These are phyloP conservation scores for Cyphellophora europaea DNA, from an alignment of 2,329 filamentous ascomycete genomes.

Conservation along the genomic window DNA sequence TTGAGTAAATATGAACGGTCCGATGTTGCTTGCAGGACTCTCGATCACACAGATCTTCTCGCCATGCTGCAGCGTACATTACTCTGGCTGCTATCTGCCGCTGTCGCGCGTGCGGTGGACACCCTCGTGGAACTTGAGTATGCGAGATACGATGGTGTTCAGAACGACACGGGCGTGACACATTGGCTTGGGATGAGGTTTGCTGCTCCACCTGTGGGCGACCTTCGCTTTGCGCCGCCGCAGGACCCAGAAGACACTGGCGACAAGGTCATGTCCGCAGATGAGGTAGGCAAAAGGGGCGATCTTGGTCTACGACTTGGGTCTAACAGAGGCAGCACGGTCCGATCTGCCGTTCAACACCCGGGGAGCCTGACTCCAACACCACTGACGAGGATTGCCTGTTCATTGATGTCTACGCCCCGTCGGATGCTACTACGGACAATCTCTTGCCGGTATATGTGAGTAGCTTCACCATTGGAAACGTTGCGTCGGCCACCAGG, in stretches of 20 bases:
- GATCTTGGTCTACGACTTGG: background rate
- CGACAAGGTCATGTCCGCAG: background rate
- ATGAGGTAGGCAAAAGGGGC: too few species aligned
- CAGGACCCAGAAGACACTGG: constrained; percentile 44
- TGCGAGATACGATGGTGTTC: constrained; percentile 52
- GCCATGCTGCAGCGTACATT: too few species aligned
- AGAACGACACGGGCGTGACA: constrained; percentile 48
- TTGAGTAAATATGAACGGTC: too few species aligned
- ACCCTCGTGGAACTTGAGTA: constrained; percentile 55
- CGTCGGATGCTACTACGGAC: constrained; percentile 21
- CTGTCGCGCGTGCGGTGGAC: constrained; percentile 19
- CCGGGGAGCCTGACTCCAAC: constrained; percentile 50
- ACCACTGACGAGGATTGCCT: constrained; percentile 33
- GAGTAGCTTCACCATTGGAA: too few species aligned
- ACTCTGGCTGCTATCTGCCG: constrained; percentile 6
- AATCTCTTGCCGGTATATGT: constrained; percentile 56
- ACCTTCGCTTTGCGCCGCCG: constrained; percentile 59
- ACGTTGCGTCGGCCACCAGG: too few species aligned
- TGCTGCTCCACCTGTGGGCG: constrained; percentile 58
- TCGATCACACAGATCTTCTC: too few species aligned
- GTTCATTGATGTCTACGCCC: constrained; percentile 32
- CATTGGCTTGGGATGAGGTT: constrained; percentile 70
- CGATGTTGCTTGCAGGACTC: too few species aligned
- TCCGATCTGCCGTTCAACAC: constrained; percentile 56
- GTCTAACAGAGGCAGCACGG: constrained; percentile 31